These are phyloP conservation scores for Tephrocybe sp. DNA, from an alignment of 768 basidiomycete genomes.

Conservation along the genomic window DNA sequence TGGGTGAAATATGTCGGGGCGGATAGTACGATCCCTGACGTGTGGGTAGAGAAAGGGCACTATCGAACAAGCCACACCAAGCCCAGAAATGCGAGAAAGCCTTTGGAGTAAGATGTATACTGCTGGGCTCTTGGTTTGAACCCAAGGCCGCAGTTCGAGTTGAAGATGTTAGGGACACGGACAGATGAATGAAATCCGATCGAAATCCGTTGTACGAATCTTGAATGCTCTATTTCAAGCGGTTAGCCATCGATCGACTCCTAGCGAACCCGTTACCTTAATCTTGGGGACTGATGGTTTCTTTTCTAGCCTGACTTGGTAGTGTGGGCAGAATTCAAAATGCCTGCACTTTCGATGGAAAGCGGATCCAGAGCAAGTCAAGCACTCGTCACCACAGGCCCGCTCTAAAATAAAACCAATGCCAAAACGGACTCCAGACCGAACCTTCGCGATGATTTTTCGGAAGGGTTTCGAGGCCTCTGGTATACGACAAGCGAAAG, in stretches of 20 bases:
- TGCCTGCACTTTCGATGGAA: constrained; percentile 79
- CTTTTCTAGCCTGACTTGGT: constrained; percentile 63
- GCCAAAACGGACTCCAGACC: constrained; percentile 85
- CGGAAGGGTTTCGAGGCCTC: constrained; percentile 35
- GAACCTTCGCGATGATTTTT: constrained; percentile 83
- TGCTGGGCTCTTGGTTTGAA: constrained; percentile 47
- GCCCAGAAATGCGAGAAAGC: constrained; percentile 88
- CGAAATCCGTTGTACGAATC: constrained; percentile 91
- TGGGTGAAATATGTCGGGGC: constrained; percentile 70
- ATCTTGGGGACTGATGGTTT: constrained; percentile 39
- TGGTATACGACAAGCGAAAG: constrained; percentile 15
- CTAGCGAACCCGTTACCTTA: constrained; percentile 38
- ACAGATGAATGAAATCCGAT: constrained; percentile 92
- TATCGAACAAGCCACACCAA: constrained; percentile 89
- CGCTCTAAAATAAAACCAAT: constrained; percentile 82
- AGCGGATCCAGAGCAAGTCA: constrained; percentile 54
- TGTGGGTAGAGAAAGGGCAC: constrained; percentile 75
- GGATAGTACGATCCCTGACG: constrained; percentile 87
- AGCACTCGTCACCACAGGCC: constrained; percentile 73
- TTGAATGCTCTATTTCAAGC: constrained; percentile 33
- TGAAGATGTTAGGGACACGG: constrained; percentile 79
- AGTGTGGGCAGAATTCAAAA: constrained; percentile 82
- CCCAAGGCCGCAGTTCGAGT: constrained; percentile 28
- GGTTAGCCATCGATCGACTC: neutral
- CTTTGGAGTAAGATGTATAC: constrained; percentile 83